A percentile compares a stretch with the other conserved stretches of the same genome.
These are phyloP conservation scores for Yamadazyma blattariae DNA, from an alignment of 1,139 yeast species.

Conservation along the genomic window DNA sequence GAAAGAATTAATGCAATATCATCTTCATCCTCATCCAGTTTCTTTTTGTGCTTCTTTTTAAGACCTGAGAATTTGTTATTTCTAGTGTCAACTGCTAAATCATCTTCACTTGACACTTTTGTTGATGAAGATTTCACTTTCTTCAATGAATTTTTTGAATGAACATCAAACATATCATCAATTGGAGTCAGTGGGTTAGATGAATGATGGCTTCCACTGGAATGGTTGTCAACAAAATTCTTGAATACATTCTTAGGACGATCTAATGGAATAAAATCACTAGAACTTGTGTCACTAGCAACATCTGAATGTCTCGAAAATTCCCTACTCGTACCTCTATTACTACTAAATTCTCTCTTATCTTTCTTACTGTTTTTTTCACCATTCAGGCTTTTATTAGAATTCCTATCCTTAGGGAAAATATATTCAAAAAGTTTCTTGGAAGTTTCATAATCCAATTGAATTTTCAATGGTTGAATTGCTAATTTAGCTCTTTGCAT, in stretches of 20 bases:
- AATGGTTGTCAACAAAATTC: slow-evolving; percentile 5
- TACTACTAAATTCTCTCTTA: too few species aligned
- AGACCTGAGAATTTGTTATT: background rate
- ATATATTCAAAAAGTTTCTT: slow-evolving; percentile 59
- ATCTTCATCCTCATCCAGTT: slow-evolving; percentile 17
- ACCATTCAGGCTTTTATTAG: background rate
- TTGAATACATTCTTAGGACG: slow-evolving; percentile 12
- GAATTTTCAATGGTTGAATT: slow-evolving; percentile 67
- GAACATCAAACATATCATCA: slow-evolving; percentile 9
- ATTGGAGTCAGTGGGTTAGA: slow-evolving; percentile 6
- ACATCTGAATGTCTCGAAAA: slow-evolving; percentile 1
- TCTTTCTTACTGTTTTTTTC: background rate
- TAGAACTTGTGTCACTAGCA: slow-evolving; percentile 8
- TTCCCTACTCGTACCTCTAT: background rate
- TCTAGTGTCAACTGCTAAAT: slow-evolving; percentile 3
- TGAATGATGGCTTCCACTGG: background rate
- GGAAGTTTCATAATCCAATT: slow-evolving; percentile 69
- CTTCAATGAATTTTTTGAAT: slow-evolving; percentile 8
- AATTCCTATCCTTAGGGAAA: slow-evolving; percentile 48
- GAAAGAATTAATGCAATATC: slow-evolving; percentile 20
- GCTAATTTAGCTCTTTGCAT: slow-evolving; percentile 45
- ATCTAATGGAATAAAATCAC: slow-evolving; percentile 9
- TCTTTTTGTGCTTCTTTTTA: slow-evolving; percentile 15
- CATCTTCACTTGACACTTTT: slow-evolving; percentile 12
- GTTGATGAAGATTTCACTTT: slow-evolving; percentile 8